Base-by-base conservation (phyloP, 495 filamentous ascomycete species). In the Amphirosellinia nigrospora region DNA sequence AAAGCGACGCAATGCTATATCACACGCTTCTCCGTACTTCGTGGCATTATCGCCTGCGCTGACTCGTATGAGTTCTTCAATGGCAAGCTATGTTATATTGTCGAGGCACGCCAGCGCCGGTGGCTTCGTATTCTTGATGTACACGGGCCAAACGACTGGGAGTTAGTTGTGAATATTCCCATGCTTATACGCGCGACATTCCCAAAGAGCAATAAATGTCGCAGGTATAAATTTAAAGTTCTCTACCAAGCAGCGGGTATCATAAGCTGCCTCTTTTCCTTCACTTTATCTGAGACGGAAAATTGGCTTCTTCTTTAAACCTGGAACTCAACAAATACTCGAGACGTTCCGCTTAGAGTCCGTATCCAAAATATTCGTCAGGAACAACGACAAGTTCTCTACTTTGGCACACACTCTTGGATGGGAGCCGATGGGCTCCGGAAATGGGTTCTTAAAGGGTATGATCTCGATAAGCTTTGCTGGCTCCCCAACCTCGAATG, bases 51-150 rank as follows among this genome's bases (percentile, higher is more conserved):
- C 15, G 90, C 85, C 15, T 82, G 89, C 61, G 89, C 86, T 6
- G 82, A 87, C 30, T 82, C 84, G 10, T 93, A 90, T 80, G 74
- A 89, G 8, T 93, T 91, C 76, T 77, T 82, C 32, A 82, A 89
- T 32, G 91, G 92, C 21, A 79, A 87, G 4, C 80, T 93, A 9
- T 90, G 87, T 68, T 91, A 93, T 72, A 82, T 86, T 11, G 74
- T 82, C 30, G 77, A 79, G 26, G 32, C 26, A 11, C 71, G 72
- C 4, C 72, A 72, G 23, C 81, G 83, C 13, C 80, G 86, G 32
- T 83, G 80, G 75, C 82, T 94, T 45, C 89, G 91, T n/a, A 76
- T 92, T 16, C 78, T 92, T 53, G 82, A 93, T 65, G 78, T 93
- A 11, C 88, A 90, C 79, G 70, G 77, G 21, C 81, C 82, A 1